Conservation (phyloP, 2,329 filamentous ascomycete genomes). For the Scedosporium aurantiacum region DNA sequence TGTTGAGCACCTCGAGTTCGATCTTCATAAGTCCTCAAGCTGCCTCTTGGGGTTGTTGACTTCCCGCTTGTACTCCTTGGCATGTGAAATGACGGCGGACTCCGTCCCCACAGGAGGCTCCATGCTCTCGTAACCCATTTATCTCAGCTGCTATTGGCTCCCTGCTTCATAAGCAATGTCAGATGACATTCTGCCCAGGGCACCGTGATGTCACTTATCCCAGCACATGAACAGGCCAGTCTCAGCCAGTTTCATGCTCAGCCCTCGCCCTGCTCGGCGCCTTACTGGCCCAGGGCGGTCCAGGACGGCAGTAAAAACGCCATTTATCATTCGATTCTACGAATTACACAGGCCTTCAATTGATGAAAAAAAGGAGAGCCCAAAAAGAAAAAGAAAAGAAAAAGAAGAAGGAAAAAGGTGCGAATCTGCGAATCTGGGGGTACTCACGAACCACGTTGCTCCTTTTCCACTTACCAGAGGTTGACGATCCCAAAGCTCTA, state of each 20-base stretch:
- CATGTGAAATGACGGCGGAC: slow-evolving; percentile 2
- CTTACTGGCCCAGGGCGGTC: neutral
- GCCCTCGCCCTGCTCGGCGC: neutral
- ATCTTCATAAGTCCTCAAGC: neutral
- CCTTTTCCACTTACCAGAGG: too few species aligned
- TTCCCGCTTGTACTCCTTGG: neutral
- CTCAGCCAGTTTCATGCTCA: neutral
- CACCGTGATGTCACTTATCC: neutral
- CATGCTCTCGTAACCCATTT: neutral
- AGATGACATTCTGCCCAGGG: neutral
- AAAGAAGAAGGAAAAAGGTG: neutral
- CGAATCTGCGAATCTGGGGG: too few species aligned
- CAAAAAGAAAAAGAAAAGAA: neutral
- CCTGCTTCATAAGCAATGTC: neutral
- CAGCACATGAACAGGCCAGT: neutral
- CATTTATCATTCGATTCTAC: neutral
- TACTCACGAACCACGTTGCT: too few species aligned
- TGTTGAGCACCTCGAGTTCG: neutral
- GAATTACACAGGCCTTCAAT: neutral
- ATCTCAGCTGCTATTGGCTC: neutral
- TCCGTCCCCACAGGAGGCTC: neutral
- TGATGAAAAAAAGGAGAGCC: neutral
- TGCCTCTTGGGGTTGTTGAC: neutral
- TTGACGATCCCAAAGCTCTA: too few species aligned
- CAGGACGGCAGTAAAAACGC: neutral